These are phyloP conservation scores for Alopecurus myosuroides DNA, from an alignment of 176 grass and related monocot species.

Conservation along the genomic window DNA sequence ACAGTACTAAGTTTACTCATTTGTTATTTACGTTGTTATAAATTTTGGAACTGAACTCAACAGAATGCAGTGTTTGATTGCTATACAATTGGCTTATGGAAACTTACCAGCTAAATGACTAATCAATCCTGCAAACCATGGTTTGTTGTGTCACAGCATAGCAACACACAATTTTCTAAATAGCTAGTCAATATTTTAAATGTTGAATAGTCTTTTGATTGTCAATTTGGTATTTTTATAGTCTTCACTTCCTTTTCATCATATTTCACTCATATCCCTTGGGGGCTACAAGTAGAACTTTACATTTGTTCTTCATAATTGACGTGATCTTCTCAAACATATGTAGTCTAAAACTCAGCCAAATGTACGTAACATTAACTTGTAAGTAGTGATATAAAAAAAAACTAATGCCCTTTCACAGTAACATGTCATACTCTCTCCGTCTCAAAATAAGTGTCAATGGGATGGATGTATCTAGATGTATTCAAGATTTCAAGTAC, in stretches of 20 bases:
- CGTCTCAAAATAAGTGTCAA: no score
- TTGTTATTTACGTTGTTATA: background rate
- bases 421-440: background rate
- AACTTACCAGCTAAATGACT: background rate
- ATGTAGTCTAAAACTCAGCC: background rate
- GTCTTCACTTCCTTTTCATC: background rate
- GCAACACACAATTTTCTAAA: background rate
- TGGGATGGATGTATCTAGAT: no score
- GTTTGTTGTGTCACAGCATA: background rate
- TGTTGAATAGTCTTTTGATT: background rate
- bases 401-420: background rate
- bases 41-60: background rate
- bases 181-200: background rate
- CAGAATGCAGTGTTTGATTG: background rate
- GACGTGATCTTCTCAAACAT: background rate
- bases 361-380: background rate
- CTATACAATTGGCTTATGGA: background rate
- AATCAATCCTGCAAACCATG: background rate
- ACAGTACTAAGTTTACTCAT: background rate
- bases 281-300: background rate
- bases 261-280: background rate
- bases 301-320: background rate
- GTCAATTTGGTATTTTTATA: background rate
- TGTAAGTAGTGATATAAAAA: background rate
- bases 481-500: no score